A percentile compares a stretch with the other conserved stretches of the same genome.
Evolutionary conservation across 2,329 filamentous ascomycete genomes (phyloP).

Genomic region (Phoma herbarum): DNA sequence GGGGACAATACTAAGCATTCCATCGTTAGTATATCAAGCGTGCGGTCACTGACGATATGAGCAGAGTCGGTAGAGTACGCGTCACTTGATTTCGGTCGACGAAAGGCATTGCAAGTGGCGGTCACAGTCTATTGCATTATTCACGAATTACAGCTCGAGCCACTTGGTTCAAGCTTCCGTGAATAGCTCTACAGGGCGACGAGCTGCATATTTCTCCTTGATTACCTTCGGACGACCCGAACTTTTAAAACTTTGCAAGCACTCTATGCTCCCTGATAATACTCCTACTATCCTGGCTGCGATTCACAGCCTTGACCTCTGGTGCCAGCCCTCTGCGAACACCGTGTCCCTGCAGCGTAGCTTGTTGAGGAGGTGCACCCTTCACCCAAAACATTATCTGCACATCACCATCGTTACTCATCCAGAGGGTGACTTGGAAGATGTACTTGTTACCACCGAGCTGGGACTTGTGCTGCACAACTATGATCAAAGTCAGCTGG

Average conservation of each 20-base stretch:
- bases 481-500: constrained; percentile 13
- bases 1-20: background rate
- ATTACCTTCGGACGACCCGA: background rate
- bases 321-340: background rate
- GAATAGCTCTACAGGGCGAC: background rate
- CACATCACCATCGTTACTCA: background rate
- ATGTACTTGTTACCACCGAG: constrained; percentile 20
- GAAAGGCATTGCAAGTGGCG: no score
- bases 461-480: constrained; percentile 24
- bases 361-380: constrained; percentile 3
- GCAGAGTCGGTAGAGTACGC: background rate
- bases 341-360: background rate
- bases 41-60: background rate
- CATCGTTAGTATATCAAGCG: background rate
- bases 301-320: background rate
- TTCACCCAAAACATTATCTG: constrained; percentile 25
- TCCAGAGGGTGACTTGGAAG: constrained; percentile 23
- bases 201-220: background rate
- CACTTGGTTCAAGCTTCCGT: background rate
- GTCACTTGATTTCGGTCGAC: background rate
- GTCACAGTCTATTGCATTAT: background rate
- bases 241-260: background rate
- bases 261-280: constrained; percentile 7
- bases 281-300: constrained; percentile 6
- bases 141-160: background rate